Evolutionary conservation across 176 grass and related monocot species (phyloP).

Genomic region (Neostapfia colusana): DNA sequence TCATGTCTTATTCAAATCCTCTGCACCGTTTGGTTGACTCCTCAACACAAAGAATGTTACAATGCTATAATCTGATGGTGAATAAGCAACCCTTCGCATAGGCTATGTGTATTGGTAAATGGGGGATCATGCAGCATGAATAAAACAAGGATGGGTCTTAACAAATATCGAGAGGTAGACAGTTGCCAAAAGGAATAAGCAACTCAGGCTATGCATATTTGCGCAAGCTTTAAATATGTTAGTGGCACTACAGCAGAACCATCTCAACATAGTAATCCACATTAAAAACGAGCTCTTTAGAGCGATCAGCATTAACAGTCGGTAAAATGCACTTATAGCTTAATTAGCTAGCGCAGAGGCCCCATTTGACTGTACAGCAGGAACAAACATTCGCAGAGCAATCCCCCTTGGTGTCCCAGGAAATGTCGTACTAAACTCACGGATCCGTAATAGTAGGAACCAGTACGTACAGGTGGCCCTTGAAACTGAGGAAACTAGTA

Average conservation of each 20-base stretch:
- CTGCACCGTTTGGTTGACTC: not conserved
- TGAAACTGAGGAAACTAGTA: not conserved
- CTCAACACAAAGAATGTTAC: slow-evolving; percentile 17
- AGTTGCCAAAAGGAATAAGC: not conserved
- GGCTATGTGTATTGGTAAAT: not conserved
- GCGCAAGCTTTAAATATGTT: too few relatives aligned
- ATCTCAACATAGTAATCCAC: too few relatives aligned
- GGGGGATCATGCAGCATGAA: not conserved
- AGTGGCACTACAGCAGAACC: too few relatives aligned
- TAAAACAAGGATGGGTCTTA: not conserved
- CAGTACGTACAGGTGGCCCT: not conserved
- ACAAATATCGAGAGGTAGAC: not conserved
- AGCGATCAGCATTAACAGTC: too few relatives aligned
- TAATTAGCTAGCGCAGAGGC: not conserved
- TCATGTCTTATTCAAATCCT: not conserved
- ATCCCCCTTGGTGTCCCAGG: slow-evolving; percentile 15
- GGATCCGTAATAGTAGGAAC: slow-evolving; percentile 1
- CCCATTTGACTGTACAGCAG: not conserved
- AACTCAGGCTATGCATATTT: not conserved
- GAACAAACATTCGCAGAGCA: not conserved
- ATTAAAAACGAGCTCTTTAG: too few relatives aligned
- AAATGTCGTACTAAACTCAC: not conserved
- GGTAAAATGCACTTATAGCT: too few relatives aligned
- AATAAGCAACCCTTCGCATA: not conserved
- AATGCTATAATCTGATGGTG: slow-evolving; percentile 16